Evolutionary conservation across 306 rosid genomes (phyloP).

Genomic region (Trifolium fragiferum): DNA sequence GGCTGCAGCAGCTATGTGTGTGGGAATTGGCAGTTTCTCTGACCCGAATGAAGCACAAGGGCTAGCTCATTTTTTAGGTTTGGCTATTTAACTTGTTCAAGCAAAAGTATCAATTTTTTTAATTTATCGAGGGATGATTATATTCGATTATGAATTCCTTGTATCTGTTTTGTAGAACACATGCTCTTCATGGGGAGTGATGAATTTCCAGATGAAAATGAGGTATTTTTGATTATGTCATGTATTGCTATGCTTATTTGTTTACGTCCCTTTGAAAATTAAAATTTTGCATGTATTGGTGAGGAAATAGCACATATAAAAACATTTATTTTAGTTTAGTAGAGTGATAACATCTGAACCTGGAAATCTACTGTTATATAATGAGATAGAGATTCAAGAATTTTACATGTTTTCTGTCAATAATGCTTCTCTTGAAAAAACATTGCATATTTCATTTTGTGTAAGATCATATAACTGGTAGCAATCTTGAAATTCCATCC

Average conservation of each 20-base stretch:
- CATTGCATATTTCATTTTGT: not conserved
- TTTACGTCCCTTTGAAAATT: constrained; percentile 14
- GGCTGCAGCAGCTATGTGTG: constrained; percentile 99
- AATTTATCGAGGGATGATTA: not conserved
- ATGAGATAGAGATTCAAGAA: constrained; percentile 14
- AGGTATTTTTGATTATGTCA: constrained; percentile 63
- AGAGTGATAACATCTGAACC: constrained; percentile 32
- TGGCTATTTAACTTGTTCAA: constrained; percentile 29
- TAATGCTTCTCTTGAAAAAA: constrained; percentile 5
- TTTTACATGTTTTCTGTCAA: constrained; percentile 1
- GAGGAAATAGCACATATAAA: constrained; percentile 20
- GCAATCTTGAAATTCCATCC: constrained; percentile 25
- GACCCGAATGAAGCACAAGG: constrained; percentile 96
- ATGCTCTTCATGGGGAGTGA: constrained; percentile 99
- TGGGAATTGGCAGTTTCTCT: constrained; percentile 91
- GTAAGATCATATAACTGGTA: constrained; percentile 28
- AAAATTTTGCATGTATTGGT: not conserved
- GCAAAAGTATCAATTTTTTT: not conserved
- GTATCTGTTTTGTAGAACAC: constrained; percentile 71
- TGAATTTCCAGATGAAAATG: constrained; percentile 94
- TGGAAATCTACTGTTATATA: constrained; percentile 13
- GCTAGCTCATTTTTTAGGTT: constrained; percentile 93
- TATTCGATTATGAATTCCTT: constrained; percentile 3
- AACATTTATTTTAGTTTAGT: constrained; percentile 11
- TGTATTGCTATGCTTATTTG: not conserved